A percentile compares a stretch with the other conserved stretches of the same genome.
phyloP scores from a whole-genome alignment of 192 early-diverging fungal genomes.

The Geranomyces michiganensis region DNA sequence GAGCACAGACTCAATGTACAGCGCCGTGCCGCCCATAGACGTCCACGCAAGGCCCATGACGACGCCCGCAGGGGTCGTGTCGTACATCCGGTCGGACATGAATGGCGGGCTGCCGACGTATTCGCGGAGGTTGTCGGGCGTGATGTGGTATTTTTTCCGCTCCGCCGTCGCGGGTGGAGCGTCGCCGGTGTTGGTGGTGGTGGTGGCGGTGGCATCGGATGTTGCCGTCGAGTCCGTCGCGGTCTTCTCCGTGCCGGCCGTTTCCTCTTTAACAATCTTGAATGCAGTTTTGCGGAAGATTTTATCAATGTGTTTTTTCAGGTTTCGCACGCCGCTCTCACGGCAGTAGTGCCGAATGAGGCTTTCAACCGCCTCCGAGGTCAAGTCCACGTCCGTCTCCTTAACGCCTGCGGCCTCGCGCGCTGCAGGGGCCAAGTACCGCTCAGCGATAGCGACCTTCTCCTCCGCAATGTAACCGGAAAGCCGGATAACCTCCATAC shows the following conservation, averaged over 20 bases:
- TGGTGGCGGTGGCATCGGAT: conserved; percentile 23
- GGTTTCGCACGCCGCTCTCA: conserved; percentile 95
- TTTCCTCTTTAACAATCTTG: conserved; percentile 69
- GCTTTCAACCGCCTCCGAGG: conserved; percentile 75
- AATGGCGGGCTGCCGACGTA: conserved; percentile 92
- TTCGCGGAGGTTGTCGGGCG: conserved; percentile 76
- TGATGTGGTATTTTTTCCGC: conserved; percentile 59
- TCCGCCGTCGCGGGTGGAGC: conserved; percentile 40
- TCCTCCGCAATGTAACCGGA: conserved; percentile 71
- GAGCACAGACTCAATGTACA: conserved; percentile 95
- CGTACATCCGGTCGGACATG: conserved; percentile 89
- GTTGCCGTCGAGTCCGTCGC: too few species aligned
- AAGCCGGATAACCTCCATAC: conserved; percentile 97
- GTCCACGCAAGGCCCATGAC: conserved; percentile 99
- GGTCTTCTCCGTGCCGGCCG: conserved; percentile 21
- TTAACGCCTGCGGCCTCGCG: conserved; percentile 81
- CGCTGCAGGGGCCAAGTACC: conserved; percentile 86
- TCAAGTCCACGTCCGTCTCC: conserved; percentile 67
- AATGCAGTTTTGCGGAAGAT: conserved; percentile 96
- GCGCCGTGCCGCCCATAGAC: conserved; percentile 89
- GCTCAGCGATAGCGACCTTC: conserved; percentile 89
- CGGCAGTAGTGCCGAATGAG: conserved; percentile 93
- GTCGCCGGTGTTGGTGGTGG: neutral
- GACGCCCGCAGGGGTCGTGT: conserved; percentile 87
- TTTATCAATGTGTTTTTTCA: conserved; percentile 99